Evolutionary conservation across 805 yeast species (phyloP).

Genomic region (Candida awuae): DNA sequence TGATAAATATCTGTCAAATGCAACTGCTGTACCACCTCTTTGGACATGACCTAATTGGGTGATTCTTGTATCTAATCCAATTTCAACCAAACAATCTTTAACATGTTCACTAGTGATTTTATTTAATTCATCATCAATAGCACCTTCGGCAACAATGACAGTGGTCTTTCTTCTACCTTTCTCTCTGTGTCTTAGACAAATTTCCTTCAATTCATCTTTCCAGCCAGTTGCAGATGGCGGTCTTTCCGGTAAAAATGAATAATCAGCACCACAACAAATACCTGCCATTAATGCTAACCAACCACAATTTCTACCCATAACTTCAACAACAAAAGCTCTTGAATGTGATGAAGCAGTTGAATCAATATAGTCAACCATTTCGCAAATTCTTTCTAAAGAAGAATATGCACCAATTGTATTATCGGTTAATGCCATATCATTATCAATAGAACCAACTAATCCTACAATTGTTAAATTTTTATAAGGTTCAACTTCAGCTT

Average conservation of each 20-base stretch:
- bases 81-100: slow-evolving; percentile 67
- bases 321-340: slow-evolving; percentile 95
- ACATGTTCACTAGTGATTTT: slow-evolving; percentile 80
- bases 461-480: slow-evolving; percentile 82
- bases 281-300: slow-evolving; percentile 99
- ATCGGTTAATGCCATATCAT: slow-evolving; percentile 96
- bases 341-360: slow-evolving; percentile 97
- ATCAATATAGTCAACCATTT: slow-evolving; percentile 91
- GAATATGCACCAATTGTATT: slow-evolving; percentile 96
- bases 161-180: slow-evolving; percentile 91
- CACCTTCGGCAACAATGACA: slow-evolving; percentile 98
- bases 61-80: slow-evolving; percentile 90
- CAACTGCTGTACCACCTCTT: slow-evolving; percentile 98
- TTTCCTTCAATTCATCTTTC: slow-evolving; percentile 70
- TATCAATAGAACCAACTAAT: slow-evolving; percentile 93
- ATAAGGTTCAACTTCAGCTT: slow-evolving; percentile 52
- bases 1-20: slow-evolving; percentile 84
- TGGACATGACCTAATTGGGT: slow-evolving; percentile 97
- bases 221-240: slow-evolving; percentile 72
- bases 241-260: slow-evolving; percentile 87
- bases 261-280: slow-evolving; percentile 93
- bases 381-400: slow-evolving; percentile 85
- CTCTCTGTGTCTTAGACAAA: slow-evolving; percentile 70
- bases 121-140: slow-evolving; percentile 70
- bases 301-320: slow-evolving; percentile 99